Conservation (phyloP, 257 asterid genomes). For the Nemophila menziesii region DNA sequence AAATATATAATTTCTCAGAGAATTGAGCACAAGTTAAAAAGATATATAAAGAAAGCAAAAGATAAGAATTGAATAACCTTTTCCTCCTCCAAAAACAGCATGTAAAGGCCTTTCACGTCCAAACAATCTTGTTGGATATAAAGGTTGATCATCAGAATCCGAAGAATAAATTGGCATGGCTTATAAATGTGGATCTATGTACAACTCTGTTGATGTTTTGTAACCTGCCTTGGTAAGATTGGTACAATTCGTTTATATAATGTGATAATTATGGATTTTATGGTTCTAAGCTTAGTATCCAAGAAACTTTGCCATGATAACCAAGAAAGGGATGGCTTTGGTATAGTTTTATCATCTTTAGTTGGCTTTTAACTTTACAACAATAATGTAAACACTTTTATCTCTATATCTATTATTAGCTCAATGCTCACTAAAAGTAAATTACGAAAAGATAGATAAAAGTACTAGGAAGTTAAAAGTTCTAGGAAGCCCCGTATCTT, state of each 20-base stretch:
- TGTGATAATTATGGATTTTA: too few species aligned
- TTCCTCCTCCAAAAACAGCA: conserved; percentile 59
- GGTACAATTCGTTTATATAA: conserved; percentile 2
- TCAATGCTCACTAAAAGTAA: not conserved
- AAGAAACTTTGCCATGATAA: conserved; percentile 7
- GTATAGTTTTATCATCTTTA: conserved; percentile 12
- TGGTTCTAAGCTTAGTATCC: conserved; percentile 14
- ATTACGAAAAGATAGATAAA: too few species aligned
- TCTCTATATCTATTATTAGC: not conserved
- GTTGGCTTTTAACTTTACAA: not conserved
- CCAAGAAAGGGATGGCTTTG: conserved; percentile 47
- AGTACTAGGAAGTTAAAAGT: too few species aligned
- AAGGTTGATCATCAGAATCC: conserved; percentile 40
- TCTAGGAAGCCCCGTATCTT: too few species aligned
- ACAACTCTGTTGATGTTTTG: not conserved
- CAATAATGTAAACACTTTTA: not conserved
- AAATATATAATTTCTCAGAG: not conserved
- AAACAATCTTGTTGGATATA: conserved; percentile 27
- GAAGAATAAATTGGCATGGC: conserved; percentile 46
- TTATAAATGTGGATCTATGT: not conserved
- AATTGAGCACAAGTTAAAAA: not conserved
- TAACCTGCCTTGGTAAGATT: not conserved
- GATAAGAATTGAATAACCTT: conserved; percentile 26
- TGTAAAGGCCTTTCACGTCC: conserved; percentile 48
- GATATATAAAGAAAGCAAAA: not conserved